Evolutionary conservation across 148 eudicot species (phyloP), one percentile per base, ranked within the genome.

Genomic region (Diospyros lotus): DNA sequence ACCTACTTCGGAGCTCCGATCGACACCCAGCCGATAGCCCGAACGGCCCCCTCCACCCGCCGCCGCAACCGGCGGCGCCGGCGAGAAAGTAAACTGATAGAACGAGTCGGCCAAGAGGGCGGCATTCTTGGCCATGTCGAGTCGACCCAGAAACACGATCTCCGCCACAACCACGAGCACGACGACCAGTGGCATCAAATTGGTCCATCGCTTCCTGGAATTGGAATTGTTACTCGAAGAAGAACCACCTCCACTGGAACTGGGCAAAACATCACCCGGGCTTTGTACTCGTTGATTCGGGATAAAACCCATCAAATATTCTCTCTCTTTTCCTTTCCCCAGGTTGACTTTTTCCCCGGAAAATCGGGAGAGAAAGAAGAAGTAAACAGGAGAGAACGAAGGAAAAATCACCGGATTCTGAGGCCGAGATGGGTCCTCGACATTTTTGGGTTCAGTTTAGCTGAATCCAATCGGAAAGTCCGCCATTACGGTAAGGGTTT

Each of bases 81-180:
- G 69, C 38, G 77, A 64, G 41, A 81, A 63, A 53, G 80, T 73
- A 61, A 86, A 77, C 79, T 76, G 84, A 64, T 83, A 76, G 79
- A 87, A 86, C 12, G 91, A 84, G 73, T 89, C 94, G 4, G 98
- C 86, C 94, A 91, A 83, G 70, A 87, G 58, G 72, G 88, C 90
- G 9, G 85, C 89, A 69, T 87, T 88, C 69, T 89, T 86, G 14
- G 84, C 82, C 84, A 94, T 79, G 65, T 93, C 89, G 10, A 91
- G 85, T 9, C 90, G 80, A 46, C 94, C 94, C 39, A 93, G 50
- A 41, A 91, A 88, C 11, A 76, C 75, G 60, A 94, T 88, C 81
- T 94, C 97, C 1, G 87, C 93, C 9, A 91, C 45, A 1, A 94
- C 90, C 42, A 94, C 90, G 18, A 91, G 14, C n/a, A 78, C 86